Evolutionary conservation across 345 rosid genomes (phyloP).

Genomic region (Citrus unshiu): DNA sequence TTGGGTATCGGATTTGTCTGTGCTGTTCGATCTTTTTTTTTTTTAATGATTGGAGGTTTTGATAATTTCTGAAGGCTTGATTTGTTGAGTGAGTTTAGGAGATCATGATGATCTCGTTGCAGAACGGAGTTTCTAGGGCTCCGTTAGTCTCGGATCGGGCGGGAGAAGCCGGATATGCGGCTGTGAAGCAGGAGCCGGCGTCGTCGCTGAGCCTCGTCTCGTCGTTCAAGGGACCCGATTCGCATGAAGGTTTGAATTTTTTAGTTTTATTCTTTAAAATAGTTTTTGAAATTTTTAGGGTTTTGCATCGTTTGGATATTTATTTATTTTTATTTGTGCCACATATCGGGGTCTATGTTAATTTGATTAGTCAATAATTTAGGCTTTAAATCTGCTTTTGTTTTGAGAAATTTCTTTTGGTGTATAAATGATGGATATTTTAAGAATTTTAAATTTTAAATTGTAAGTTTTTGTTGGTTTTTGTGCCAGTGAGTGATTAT

Average conservation of each 20-base stretch:
- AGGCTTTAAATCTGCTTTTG: not conserved
- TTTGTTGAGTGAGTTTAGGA: conserved; percentile 4
- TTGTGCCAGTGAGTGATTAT: not conserved
- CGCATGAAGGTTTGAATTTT: conserved; percentile 34
- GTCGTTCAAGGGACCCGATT: conserved; percentile 38
- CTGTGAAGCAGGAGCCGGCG: conserved; percentile 49
- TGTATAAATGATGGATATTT: not conserved
- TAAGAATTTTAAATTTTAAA: not conserved
- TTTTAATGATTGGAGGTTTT: conserved; percentile 17
- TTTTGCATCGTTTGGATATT: not conserved
- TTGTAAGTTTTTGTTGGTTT: not conserved
- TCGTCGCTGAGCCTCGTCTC: conserved; percentile 42
- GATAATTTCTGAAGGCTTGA: not conserved
- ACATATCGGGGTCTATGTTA: not conserved
- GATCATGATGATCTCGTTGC: conserved; percentile 53
- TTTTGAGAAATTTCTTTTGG: not conserved
- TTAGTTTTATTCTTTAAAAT: not conserved
- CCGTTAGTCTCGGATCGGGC: conserved; percentile 36
- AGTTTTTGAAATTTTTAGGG: not conserved
- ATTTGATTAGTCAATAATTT: not conserved
- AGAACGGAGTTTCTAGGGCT: conserved; percentile 45
- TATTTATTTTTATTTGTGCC: not conserved
- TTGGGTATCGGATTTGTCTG: not conserved
- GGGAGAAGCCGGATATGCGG: conserved; percentile 27
- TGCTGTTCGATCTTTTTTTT: conserved; percentile 24